Conservation (phyloP, 1,284 basidiomycete genomes). For the Melampsora medusae region DNA sequence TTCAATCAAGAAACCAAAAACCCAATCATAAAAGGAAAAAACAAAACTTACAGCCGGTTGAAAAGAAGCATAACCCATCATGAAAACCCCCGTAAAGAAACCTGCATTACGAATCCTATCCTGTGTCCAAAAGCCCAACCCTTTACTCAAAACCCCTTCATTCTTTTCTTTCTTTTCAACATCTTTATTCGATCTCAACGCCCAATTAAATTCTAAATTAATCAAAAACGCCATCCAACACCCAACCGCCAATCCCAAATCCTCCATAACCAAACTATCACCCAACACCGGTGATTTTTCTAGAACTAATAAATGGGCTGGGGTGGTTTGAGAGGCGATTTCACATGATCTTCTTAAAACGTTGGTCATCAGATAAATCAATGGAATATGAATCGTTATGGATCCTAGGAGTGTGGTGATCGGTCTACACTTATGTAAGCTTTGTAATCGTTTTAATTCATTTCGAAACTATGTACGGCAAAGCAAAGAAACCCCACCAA, state of each 20-base stretch:
- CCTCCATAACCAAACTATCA: constrained; percentile 11
- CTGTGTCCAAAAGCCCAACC: constrained; percentile 33
- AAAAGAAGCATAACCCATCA: constrained; percentile 41
- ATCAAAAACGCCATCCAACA: constrained; percentile 41
- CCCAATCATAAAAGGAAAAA: no score
- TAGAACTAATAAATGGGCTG: not conserved
- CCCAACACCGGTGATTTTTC: constrained; percentile 33
- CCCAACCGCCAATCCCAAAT: constrained; percentile 14
- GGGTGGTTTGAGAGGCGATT: not conserved
- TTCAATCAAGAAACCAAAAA: no score
- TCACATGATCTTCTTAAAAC: constrained; percentile 27
- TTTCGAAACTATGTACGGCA: not conserved
- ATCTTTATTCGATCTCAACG: constrained; percentile 9
- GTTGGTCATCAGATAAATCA: constrained; percentile 25
- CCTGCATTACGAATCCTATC: constrained; percentile 30
- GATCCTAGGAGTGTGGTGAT: constrained; percentile 21
- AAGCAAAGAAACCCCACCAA: not conserved
- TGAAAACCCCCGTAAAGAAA: constrained; percentile 27
- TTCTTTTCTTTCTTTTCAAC: not conserved
- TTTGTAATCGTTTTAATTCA: constrained; percentile 20
- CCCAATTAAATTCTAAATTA: constrained; percentile 39
- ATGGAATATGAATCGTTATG: constrained; percentile 22
- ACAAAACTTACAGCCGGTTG: constrained; percentile 38
- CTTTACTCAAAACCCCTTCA: not conserved
- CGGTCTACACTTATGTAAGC: constrained; percentile 27